Evolutionary conservation across 2,329 filamentous ascomycete species (phyloP).

Genomic region (Graphilbum fragrans): DNA sequence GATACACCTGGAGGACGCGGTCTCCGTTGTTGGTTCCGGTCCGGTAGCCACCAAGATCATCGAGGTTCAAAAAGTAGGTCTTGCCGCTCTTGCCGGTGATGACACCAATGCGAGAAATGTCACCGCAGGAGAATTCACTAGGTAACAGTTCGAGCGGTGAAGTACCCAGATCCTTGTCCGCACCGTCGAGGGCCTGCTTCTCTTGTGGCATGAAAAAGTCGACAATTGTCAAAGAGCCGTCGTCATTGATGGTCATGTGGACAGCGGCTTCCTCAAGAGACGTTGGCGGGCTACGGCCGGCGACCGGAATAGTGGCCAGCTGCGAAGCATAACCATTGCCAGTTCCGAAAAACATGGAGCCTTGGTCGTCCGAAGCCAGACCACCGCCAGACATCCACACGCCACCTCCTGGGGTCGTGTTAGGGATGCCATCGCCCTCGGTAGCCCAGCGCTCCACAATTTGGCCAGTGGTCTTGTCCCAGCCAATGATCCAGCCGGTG

Average conservation of each 20-base stretch:
- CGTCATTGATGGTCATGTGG: conserved; percentile 30
- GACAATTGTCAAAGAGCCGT: conserved; percentile 28
- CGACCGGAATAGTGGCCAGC: conserved; percentile 27
- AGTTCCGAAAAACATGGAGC: conserved; percentile 33
- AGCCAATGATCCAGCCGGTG: conserved; percentile 35
- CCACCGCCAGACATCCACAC: conserved; percentile 39
- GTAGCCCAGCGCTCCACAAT: conserved; percentile 30
- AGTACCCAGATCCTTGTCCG: conserved; percentile 35
- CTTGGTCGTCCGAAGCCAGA: conserved; percentile 30
- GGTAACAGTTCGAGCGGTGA: conserved; percentile 30
- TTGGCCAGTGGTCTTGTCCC: conserved; percentile 30
- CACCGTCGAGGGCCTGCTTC: conserved; percentile 34
- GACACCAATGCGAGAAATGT: conserved; percentile 32
- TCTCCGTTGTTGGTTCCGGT: conserved; percentile 29
- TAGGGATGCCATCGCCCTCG: conserved; percentile 27
- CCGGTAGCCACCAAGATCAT: conserved; percentile 35
- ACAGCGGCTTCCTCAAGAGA: conserved; percentile 35
- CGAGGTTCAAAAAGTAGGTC: conserved; percentile 34
- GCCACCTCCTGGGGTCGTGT: conserved; percentile 26
- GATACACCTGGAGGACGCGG: conserved; percentile 27
- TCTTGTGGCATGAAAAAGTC: conserved; percentile 40
- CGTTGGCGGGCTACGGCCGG: conserved; percentile 29
- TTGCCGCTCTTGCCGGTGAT: conserved; percentile 37
- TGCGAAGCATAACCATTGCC: conserved; percentile 37
- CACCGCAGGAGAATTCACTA: conserved; percentile 28